phyloP scores from a whole-genome alignment of 495 filamentous ascomycete genomes.

The Annulohypoxylon stygium region DNA sequence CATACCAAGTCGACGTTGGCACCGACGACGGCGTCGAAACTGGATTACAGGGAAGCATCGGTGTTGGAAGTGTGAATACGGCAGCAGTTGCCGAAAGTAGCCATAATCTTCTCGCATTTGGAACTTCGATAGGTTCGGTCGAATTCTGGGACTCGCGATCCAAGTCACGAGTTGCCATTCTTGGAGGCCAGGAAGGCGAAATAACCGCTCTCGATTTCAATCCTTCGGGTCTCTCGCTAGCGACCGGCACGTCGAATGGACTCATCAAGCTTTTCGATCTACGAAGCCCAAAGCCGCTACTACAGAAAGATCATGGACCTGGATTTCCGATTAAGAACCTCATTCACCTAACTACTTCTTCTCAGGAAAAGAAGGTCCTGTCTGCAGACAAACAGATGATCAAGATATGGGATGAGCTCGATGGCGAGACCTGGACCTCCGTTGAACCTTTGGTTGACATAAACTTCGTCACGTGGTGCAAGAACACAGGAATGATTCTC shows the following conservation, averaged over 20 bases:
- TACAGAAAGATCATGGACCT: slow-evolving; percentile 96
- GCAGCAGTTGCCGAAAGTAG: slow-evolving; percentile 90
- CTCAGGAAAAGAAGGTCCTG: slow-evolving; percentile 87
- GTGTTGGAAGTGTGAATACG: slow-evolving; percentile 86
- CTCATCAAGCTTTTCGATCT: slow-evolving; percentile 95
- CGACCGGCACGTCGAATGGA: slow-evolving; percentile 88
- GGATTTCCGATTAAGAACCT: slow-evolving; percentile 90
- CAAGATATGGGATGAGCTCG: slow-evolving; percentile 91
- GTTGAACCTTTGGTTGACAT: slow-evolving; percentile 95
- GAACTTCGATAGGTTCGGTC: slow-evolving; percentile 94
- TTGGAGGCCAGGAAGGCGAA: slow-evolving; percentile 74
- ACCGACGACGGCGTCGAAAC: slow-evolving; percentile 79
- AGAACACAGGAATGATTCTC: slow-evolving; percentile 85
- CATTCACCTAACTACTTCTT: slow-evolving; percentile 83
- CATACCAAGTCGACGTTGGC: slow-evolving; percentile 82
- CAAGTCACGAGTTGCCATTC: slow-evolving; percentile 81
- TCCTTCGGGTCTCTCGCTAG: slow-evolving; percentile 85
- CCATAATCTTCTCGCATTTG: slow-evolving; percentile 93
- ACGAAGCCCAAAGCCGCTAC: slow-evolving; percentile 83
- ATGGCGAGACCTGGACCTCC: slow-evolving; percentile 90
- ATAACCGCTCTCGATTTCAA: slow-evolving; percentile 91
- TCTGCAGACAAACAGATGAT: slow-evolving; percentile 95
- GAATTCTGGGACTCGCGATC: slow-evolving; percentile 95
- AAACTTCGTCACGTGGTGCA: slow-evolving; percentile 89
- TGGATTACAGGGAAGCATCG: slow-evolving; percentile 84